These are phyloP conservation scores for Eimeria zaria DNA, from an alignment of 169 alveolate species.

Conservation along the genomic window DNA sequence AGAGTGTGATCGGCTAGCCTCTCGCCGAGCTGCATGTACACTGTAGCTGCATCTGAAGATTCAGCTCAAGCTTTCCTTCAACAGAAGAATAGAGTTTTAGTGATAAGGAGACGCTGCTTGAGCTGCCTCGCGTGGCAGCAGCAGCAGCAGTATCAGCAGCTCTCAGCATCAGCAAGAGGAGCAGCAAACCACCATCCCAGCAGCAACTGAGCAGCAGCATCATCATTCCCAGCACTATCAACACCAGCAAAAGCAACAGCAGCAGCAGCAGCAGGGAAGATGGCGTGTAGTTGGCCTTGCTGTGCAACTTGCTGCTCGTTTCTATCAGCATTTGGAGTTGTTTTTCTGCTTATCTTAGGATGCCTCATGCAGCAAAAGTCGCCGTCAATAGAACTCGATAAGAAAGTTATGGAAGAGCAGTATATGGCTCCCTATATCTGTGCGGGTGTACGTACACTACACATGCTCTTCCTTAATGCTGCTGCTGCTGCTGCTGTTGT, in stretches of 20 bases:
- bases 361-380: slow-evolving; percentile 72
- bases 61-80: neutral
- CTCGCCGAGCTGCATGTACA: neutral
- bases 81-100: neutral
- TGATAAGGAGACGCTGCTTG: neutral
- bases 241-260: neutral
- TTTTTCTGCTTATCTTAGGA: slow-evolving; percentile 37
- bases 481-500: slow-evolving; percentile 22
- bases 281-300: slow-evolving; percentile 72
- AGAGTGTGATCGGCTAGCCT: neutral
- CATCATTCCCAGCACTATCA: neutral
- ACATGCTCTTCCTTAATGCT: neutral
- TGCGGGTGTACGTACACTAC: slow-evolving; percentile 44
- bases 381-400: slow-evolving; percentile 48
- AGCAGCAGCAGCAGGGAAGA: slow-evolving; percentile 44
- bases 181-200: neutral
- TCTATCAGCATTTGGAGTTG: slow-evolving; percentile 69
- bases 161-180: neutral
- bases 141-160: neutral
- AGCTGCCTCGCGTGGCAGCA: neutral
- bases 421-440: slow-evolving; percentile 71
- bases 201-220: neutral
- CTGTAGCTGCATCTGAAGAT: neutral
- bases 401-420: slow-evolving; percentile 49
- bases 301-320: slow-evolving; percentile 75